phyloP scores from a whole-genome alignment of 805 yeast species.

The Ogataea haglerorum region DNA sequence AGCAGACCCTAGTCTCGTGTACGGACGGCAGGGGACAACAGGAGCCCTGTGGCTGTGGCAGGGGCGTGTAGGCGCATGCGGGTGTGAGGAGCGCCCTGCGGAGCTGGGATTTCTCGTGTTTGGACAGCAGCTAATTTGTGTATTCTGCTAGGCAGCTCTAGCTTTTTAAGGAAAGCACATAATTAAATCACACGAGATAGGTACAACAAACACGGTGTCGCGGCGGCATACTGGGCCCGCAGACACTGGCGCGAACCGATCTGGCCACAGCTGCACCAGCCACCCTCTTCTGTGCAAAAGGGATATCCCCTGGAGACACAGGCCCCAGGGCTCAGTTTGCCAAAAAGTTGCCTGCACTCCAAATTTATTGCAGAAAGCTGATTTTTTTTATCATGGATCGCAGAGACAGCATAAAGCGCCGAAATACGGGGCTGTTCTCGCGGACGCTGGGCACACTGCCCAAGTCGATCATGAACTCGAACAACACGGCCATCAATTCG shows the following conservation, averaged over 20 bases:
- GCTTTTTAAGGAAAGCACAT: background rate
- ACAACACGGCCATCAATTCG: constrained; percentile 31
- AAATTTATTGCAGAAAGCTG: background rate
- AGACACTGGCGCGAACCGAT: too few relatives aligned
- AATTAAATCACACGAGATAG: background rate
- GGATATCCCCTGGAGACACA: background rate
- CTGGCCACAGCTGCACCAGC: too few relatives aligned
- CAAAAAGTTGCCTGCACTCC: too few relatives aligned
- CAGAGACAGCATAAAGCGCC: constrained; percentile 18
- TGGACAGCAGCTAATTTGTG: background rate
- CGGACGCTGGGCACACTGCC: constrained; percentile 27
- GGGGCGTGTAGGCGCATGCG: too few relatives aligned
- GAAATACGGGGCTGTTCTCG: constrained; percentile 25
- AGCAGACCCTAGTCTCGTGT: too few relatives aligned
- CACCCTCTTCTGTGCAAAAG: too few relatives aligned
- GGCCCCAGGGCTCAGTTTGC: background rate
- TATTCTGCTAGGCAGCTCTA: too few relatives aligned
- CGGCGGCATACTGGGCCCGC: background rate
- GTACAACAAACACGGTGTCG: background rate
- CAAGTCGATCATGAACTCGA: constrained; percentile 24
- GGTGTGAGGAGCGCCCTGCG: too few relatives aligned
- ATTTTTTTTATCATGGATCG: constrained; percentile 13
- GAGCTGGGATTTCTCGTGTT: too few relatives aligned
- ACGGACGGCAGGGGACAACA: too few relatives aligned
- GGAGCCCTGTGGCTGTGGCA: too few relatives aligned